These are phyloP conservation scores for Vigna hirtella DNA, from an alignment of 306 rosid species.

Conservation along the genomic window DNA sequence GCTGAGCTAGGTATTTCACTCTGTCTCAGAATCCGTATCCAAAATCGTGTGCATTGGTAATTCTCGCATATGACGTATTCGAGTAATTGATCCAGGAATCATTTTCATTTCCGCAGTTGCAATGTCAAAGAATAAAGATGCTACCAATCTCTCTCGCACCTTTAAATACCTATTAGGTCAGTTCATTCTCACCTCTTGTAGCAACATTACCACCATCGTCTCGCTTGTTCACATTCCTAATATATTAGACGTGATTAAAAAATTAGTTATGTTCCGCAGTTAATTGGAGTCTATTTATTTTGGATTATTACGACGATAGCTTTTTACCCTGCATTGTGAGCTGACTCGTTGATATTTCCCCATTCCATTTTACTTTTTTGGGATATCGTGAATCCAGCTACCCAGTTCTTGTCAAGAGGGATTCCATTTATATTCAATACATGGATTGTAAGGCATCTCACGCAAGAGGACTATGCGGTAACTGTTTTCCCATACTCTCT, in stretches of 20 bases:
- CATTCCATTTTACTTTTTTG: not conserved
- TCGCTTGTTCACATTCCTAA: not conserved
- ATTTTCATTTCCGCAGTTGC: constrained; percentile 32
- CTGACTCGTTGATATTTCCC: constrained; percentile 5
- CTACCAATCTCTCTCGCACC: constrained; percentile 76
- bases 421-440: constrained; percentile 92
- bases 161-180: constrained; percentile 89
- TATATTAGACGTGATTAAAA: not conserved
- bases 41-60: not conserved
- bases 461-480: constrained; percentile 91
- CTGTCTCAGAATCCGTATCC: not conserved
- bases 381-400: constrained; percentile 61
- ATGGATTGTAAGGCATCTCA: constrained; percentile 92
- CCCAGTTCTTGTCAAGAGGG: constrained; percentile 93
- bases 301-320: not conserved
- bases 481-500: not conserved
- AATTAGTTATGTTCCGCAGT: not conserved
- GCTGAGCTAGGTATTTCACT: not conserved
- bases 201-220: not conserved
- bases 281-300: not conserved
- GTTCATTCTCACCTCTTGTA: constrained; percentile 1
- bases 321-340: not conserved
- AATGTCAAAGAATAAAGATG: constrained; percentile 58
- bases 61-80: not conserved
- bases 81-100: constrained; percentile 6